Percentiles rank a stretch among this genome's conserved stretches.
Conservation (phyloP, 139 green algal genomes). For the Parachlorella kessleri region DNA sequence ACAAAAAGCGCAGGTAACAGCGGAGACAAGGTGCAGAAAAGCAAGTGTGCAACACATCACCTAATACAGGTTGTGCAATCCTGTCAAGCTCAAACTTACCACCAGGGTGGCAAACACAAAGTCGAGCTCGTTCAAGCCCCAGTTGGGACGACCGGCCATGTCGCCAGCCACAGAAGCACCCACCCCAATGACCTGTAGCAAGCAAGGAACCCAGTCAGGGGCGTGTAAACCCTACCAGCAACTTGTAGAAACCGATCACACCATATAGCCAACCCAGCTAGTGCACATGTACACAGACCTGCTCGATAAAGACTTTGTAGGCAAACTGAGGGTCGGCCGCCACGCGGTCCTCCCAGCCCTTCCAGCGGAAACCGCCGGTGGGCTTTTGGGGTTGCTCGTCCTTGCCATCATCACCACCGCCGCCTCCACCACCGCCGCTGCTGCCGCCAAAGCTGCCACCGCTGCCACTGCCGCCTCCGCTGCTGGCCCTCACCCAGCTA, state of each 20-base stretch:
- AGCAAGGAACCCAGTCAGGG: not conserved
- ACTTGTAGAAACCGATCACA: too few species aligned
- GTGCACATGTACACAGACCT: constrained; percentile 58
- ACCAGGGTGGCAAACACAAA: constrained; percentile 98
- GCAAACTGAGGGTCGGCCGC: constrained; percentile 87
- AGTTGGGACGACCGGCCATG: constrained; percentile 94
- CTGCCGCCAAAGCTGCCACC: constrained; percentile 13
- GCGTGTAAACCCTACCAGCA: too few species aligned
- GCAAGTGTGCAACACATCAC: not conserved
- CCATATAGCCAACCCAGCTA: too few species aligned
- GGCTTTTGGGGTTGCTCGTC: constrained; percentile 18
- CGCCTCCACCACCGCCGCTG: constrained; percentile 6
- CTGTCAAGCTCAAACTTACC: constrained; percentile 29
- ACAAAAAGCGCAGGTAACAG: not conserved
- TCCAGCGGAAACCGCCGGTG: constrained; percentile 44
- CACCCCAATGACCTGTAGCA: constrained; percentile 88
- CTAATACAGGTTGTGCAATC: not conserved
- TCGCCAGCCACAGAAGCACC: constrained; percentile 90
- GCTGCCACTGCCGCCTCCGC: constrained; percentile 8
- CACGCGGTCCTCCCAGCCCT: constrained; percentile 90
- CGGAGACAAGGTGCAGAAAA: not conserved
- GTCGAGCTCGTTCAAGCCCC: constrained; percentile 96
- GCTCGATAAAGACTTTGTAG: constrained; percentile 92
- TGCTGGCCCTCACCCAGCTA: constrained; percentile 4
- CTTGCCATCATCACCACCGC: constrained; percentile 16